A percentile compares a stretch with the other conserved stretches of the same genome.
These are phyloP conservation scores for Phytophthora idaei DNA, from an alignment of 352 stramenopile genomes.

Conservation along the genomic window DNA sequence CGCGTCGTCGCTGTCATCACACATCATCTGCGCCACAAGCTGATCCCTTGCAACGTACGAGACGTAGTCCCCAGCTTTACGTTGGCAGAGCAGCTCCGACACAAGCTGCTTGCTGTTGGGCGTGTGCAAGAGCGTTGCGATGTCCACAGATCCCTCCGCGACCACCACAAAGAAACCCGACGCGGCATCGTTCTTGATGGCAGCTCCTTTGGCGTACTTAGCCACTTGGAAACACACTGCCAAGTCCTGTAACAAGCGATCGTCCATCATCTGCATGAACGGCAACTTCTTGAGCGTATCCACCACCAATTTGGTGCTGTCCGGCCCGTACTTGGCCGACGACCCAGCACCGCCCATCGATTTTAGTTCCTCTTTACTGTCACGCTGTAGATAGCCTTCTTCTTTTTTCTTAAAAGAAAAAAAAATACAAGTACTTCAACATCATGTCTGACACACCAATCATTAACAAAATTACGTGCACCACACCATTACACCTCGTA, in stretches of 20 bases:
- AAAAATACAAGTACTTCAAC: not conserved
- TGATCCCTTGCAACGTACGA: constrained; percentile 59
- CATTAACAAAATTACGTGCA: not conserved
- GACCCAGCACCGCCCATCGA: constrained; percentile 19
- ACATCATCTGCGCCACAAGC: constrained; percentile 51
- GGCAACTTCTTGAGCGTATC: constrained; percentile 58
- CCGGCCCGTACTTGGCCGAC: constrained; percentile 21
- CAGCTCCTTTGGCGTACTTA: constrained; percentile 46
- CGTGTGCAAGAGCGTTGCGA: constrained; percentile 55
- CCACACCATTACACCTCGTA: constrained; percentile 15
- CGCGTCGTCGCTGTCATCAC: constrained; percentile 27
- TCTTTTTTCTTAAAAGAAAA: no score
- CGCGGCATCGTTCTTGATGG: constrained; percentile 48
- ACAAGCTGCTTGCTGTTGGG: constrained; percentile 53
- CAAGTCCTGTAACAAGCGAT: constrained; percentile 52
- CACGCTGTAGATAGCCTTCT: no score
- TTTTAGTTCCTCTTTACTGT: no score
- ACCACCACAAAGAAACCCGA: constrained; percentile 65
- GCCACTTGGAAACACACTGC: constrained; percentile 62
- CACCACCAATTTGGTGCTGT: constrained; percentile 35
- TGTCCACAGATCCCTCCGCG: constrained; percentile 59
- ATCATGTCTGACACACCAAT: not conserved
- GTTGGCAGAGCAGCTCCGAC: constrained; percentile 63
- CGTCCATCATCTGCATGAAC: constrained; percentile 76
- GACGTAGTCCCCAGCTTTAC: constrained; percentile 60